Base-by-base conservation (phyloP, 345 rosid genomes). In the Toxicodendron radicans region DNA sequence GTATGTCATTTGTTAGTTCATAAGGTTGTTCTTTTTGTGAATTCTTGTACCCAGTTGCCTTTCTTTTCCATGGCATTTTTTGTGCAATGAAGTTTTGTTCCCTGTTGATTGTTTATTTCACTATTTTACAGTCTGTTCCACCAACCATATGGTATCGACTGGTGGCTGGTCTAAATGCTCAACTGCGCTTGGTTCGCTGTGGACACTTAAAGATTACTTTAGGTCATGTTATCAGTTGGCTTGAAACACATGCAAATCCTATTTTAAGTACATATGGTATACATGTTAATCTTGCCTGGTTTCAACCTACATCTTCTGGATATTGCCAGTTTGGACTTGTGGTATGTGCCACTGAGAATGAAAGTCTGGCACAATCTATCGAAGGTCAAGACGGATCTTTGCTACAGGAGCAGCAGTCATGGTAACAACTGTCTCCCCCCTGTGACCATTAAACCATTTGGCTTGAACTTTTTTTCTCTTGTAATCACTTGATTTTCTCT, bases 221-320 rank as follows among this genome's bases (percentile, higher is more conserved):
- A 64, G 81, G 90, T 49, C 85, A 83, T 73, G 86, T 92, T 73
- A 75, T 88, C 77, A 85, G 82, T 81, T 94, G 98, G 98, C 87
- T 94, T 75, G 94, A 90, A 77, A 90, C 96, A n/a, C 98, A 92
- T 85, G 97, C 91, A 70, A 94, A 94, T 80, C 97, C 94, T 69
- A 85, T 89, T 71, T 85, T 94, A 59, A 79, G 81, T 71, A 57
- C 80, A 73, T 87, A 90, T 79, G 90, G 92, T 38, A 68, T 90
- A 27, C 87, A 73, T 63, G 85, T 88, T 33, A 87, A 86, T 85
- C 90, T 90, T 75, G 98, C 94, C 59, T 90, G 93, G 87, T 92
- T 92, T 86, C 98, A 92, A 82, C 87, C 90, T 41, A 85, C 91
- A 23, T 75, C 96, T 45, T 88, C 89, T 1, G 91, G 91, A 58